Percentiles rank a stretch among this genome's conserved stretches.
These are phyloP conservation scores for Fusarium acutatum DNA, from an alignment of 2,329 filamentous ascomycete genomes.

Conservation along the genomic window DNA sequence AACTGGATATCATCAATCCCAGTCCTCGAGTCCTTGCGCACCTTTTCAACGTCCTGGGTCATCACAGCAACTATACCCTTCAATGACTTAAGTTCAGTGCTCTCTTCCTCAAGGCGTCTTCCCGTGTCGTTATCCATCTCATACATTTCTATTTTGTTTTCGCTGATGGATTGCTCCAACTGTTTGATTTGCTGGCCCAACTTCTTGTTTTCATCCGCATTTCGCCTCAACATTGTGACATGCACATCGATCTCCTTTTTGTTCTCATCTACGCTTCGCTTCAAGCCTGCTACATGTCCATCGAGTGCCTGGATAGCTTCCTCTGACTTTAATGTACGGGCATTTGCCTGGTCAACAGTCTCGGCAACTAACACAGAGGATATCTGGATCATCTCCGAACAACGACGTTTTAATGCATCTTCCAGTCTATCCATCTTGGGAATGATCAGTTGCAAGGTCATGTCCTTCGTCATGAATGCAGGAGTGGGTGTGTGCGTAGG, in stretches of 20 bases:
- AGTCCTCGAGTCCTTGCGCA: slow-evolving; percentile 36
- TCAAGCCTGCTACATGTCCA: background rate
- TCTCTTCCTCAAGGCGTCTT: slow-evolving; percentile 1
- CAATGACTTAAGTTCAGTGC: background rate
- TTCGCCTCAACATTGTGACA: background rate
- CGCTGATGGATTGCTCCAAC: background rate
- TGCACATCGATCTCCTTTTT: background rate
- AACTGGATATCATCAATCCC: slow-evolving; percentile 46
- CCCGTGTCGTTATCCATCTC: background rate
- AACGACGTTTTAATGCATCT: background rate
- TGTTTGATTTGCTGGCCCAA: background rate
- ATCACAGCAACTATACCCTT: slow-evolving; percentile 1
- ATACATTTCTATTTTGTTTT: background rate
- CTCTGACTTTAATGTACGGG: slow-evolving; percentile 11
- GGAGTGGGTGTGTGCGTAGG: background rate
- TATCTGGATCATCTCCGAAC: background rate
- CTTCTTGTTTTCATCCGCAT: background rate
- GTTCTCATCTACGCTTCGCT: background rate
- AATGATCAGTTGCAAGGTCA: slow-evolving; percentile 9
- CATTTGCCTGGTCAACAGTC: slow-evolving; percentile 35
- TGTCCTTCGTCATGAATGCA: slow-evolving; percentile 5
- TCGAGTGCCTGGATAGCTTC: slow-evolving; percentile 5
- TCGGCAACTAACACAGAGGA: slow-evolving; percentile 22
- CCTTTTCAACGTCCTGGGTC: background rate
- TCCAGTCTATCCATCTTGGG: slow-evolving; percentile 11